Evolutionary conservation across 2,329 filamentous ascomycete species (phyloP).

Genomic region (Cytospora leucostoma): DNA sequence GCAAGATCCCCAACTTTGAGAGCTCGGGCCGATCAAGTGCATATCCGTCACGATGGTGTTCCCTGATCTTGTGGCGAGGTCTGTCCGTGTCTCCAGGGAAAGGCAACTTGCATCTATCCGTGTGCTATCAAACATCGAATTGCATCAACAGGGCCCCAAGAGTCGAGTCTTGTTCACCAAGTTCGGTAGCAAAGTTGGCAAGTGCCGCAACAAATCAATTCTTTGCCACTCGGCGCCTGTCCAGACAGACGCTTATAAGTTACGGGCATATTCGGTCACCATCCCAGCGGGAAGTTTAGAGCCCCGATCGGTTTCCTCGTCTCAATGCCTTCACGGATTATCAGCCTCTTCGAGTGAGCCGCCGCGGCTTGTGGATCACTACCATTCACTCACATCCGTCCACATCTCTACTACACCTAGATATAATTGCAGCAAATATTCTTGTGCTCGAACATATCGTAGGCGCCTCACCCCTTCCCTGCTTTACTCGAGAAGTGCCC

Average conservation of each 20-base stretch:
- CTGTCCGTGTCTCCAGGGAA: constrained; percentile 6
- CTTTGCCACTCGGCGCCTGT: background rate
- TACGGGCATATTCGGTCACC: background rate
- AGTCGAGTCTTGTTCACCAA: background rate
- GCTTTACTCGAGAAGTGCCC: background rate
- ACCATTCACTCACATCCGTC: background rate
- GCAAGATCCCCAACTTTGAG: background rate
- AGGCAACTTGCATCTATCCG: constrained; percentile 12
- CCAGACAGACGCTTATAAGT: background rate
- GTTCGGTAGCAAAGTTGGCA: no score
- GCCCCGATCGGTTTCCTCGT: background rate
- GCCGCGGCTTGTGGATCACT: background rate
- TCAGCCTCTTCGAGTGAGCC: background rate
- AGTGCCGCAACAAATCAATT: no score
- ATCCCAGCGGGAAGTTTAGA: background rate
- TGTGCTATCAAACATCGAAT: constrained; percentile 23
- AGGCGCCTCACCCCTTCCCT: background rate
- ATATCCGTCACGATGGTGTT: constrained; percentile 3
- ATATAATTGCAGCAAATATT: background rate
- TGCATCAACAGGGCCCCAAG: background rate
- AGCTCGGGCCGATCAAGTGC: background rate
- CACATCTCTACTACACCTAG: background rate
- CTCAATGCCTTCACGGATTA: background rate
- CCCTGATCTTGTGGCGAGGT: background rate
- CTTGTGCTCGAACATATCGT: background rate